phyloP scores from a whole-genome alignment of 2,329 filamentous ascomycete genomes.

The Davidsoniella virescens region DNA sequence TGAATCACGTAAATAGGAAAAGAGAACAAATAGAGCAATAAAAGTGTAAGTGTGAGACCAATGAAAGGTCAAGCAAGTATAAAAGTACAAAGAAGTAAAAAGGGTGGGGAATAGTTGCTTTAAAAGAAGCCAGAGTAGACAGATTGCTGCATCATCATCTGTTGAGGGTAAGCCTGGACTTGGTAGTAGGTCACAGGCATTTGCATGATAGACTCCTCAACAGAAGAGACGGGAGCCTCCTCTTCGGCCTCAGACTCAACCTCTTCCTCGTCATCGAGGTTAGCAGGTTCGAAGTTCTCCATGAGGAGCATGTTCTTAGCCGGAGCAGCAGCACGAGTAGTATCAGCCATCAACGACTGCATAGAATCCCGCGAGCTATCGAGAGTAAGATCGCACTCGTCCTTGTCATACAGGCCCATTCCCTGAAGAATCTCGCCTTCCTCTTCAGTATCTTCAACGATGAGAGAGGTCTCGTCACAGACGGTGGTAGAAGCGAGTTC shows the following conservation, averaged over 20 bases:
- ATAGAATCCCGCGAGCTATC: conserved; percentile 40
- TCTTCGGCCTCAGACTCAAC: conserved; percentile 25
- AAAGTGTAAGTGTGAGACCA: not conserved
- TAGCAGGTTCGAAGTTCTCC: conserved; percentile 60
- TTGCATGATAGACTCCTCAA: not conserved
- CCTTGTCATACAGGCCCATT: conserved; percentile 65
- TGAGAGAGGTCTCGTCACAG: not conserved
- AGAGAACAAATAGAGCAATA: too few relatives aligned
- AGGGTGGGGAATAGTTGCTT: not conserved
- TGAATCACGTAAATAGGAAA: too few relatives aligned
- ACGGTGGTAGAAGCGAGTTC: not conserved
- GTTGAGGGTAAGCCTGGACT: not conserved
- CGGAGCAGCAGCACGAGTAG: conserved; percentile 26
- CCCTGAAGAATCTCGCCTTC: conserved; percentile 61
- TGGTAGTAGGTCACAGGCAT: not conserved
- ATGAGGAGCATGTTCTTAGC: conserved; percentile 70
- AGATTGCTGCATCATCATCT: not conserved
- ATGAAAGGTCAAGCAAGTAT: not conserved
- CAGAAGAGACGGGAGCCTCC: conserved; percentile 16
- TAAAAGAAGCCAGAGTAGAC: not conserved
- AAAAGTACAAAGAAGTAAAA: conserved; percentile 3
- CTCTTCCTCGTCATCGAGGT: conserved; percentile 41
- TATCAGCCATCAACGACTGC: conserved; percentile 36
- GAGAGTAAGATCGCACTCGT: conserved; percentile 37
- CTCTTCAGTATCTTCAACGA: conserved; percentile 37